phyloP scores from a whole-genome alignment of 2,329 filamentous ascomycete species.

The Ceratocystis alfenasii region DNA sequence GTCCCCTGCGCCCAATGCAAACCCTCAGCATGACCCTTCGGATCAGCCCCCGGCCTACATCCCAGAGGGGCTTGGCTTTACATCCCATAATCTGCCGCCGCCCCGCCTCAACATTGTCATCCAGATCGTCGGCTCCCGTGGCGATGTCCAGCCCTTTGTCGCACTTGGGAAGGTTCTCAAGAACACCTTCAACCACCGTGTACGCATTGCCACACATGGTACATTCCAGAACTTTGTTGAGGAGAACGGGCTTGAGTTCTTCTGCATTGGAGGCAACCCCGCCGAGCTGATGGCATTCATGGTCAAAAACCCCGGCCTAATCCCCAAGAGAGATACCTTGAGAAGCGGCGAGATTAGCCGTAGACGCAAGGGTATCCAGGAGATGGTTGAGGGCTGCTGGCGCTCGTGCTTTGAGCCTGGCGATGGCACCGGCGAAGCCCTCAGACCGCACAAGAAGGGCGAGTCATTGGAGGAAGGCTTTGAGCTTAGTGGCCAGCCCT shows the following conservation, averaged over 20 bases:
- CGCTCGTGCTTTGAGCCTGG: constrained; percentile 70
- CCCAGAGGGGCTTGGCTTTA: constrained; percentile 57
- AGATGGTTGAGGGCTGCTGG: constrained; percentile 80
- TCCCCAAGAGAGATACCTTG: constrained; percentile 69
- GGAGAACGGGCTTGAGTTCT: constrained; percentile 62
- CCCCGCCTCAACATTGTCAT: constrained; percentile 58
- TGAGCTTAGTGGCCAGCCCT: constrained; percentile 41
- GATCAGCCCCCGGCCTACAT: constrained; percentile 43
- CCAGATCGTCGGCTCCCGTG: constrained; percentile 62
- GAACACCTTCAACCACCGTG: constrained; percentile 54
- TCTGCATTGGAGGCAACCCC: constrained; percentile 63
- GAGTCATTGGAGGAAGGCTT: constrained; percentile 39
- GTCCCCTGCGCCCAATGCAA: not conserved
- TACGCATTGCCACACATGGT: constrained; percentile 61
- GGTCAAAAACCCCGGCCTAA: constrained; percentile 77
- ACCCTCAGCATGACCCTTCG: constrained; percentile 28
- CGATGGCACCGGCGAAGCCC: constrained; percentile 46
- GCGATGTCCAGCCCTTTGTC: constrained; percentile 66
- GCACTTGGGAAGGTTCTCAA: constrained; percentile 55
- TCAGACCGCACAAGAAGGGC: constrained; percentile 36
- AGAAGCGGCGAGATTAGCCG: constrained; percentile 66
- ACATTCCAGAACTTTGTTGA: constrained; percentile 57
- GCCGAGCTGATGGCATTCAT: constrained; percentile 75
- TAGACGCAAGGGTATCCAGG: constrained; percentile 59
- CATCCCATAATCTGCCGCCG: constrained; percentile 44